phyloP scores from a whole-genome alignment of 2,329 filamentous ascomycete genomes.

The Talaromyces sp. region DNA sequence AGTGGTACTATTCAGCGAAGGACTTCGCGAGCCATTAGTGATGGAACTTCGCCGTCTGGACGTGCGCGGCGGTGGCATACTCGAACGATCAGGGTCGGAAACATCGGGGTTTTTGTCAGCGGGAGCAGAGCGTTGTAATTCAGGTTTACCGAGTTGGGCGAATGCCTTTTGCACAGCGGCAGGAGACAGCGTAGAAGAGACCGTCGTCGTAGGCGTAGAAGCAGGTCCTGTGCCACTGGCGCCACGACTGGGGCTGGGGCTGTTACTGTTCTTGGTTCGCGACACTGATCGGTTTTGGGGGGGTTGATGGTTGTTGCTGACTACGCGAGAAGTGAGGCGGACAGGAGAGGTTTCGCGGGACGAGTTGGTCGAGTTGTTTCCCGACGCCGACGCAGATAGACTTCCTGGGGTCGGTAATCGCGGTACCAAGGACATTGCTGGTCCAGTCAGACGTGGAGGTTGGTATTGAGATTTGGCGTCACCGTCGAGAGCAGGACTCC shows the following conservation, averaged over 20 bases:
- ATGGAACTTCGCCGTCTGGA: conserved; percentile 18
- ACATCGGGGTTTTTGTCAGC: conserved; percentile 62
- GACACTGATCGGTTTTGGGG: conserved; percentile 41
- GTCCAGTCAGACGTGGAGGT: conserved; percentile 24
- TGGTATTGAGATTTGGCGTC: conserved; percentile 30
- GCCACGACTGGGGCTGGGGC: conserved; percentile 60
- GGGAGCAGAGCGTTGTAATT: conserved; percentile 55
- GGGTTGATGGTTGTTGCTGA: conserved; percentile 28
- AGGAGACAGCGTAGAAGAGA: conserved; percentile 51
- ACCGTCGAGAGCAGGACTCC: conserved; percentile 28
- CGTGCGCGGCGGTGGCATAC: conserved; percentile 32
- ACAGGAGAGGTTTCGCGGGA: conserved; percentile 50
- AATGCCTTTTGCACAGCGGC: conserved; percentile 64
- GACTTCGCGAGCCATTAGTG: conserved; percentile 13
- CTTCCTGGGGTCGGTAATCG: conserved; percentile 28
- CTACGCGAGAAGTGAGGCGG: conserved; percentile 30
- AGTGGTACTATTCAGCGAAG: conserved; percentile 5
- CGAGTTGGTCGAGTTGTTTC: conserved; percentile 44
- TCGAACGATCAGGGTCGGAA: conserved; percentile 62
- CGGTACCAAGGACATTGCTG: conserved; percentile 33
- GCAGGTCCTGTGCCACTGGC: conserved; percentile 39
- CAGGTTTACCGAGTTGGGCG: conserved; percentile 65
- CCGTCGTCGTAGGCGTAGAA: conserved; percentile 23
- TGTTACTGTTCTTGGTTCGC: conserved; percentile 65
- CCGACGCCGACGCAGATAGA: conserved; percentile 35